Evolutionary conservation across 495 filamentous ascomycete species (phyloP), one percentile per base, ranked within the genome.

Genomic region (Aspergillus nanangensis): DNA sequence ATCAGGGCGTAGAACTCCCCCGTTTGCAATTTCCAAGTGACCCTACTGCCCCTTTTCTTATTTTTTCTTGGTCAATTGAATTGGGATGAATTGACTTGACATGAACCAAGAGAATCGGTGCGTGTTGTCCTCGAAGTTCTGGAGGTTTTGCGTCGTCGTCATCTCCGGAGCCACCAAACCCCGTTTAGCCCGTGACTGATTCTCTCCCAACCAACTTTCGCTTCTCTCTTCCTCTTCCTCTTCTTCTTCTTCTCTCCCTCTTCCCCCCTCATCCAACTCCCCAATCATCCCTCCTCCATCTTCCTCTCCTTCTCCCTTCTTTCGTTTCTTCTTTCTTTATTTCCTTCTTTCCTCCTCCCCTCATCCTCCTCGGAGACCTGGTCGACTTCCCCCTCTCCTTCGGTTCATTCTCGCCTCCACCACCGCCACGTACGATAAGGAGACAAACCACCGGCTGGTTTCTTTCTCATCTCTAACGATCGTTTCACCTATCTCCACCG

Each of bases 231-330:
- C 24, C 36, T 41, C 18, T 32, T 27, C 27, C 39, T 23, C 11
- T 37, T 13, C 38, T 38, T 41, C 41, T 40, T 20, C 41, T 45
- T 35, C 33, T 34, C 42, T 44, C 27, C 14, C 38, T 47, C n/a
- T 18, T 47, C 36, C 15, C 27, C 36, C 47, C 9, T 27, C 25
- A 20, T 32, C 14, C 31, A 14, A 20, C 32, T 41, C 19, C 17
- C 11, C 8, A 17, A 14, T 22, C 25, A 29, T n/a, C n/a, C 35
- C 35, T 32, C 15, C 13, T 17, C 21, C 32, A 32, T 39, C 36
- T 21, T 7, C 18, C 29, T 32, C 3, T 41, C 24, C 19, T 25
- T 33, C 18, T 41, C 27, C 11, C 13, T 5, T 33, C 25, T 34
- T 24, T 18, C 44, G 20, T n/a, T 20, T 44, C 40, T 24, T n/a